Conservation (phyloP, 441 rosid genomes). For the Erodium texanum region DNA sequence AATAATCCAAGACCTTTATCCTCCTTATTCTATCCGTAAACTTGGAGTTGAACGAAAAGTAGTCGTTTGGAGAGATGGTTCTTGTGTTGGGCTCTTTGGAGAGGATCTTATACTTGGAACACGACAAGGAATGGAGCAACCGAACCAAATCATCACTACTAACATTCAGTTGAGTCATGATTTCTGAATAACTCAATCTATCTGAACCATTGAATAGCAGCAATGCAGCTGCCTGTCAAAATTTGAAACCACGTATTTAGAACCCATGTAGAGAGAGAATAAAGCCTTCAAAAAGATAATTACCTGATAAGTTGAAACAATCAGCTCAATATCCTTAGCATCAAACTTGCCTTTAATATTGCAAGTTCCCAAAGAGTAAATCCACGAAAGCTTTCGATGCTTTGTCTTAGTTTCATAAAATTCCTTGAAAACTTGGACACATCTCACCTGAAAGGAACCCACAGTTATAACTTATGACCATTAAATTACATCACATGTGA, state of each 20-base stretch:
- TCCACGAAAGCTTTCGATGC: constrained; percentile 90
- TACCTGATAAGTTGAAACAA: constrained; percentile 96
- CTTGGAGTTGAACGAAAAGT: constrained; percentile 68
- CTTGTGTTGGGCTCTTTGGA: constrained; percentile 62
- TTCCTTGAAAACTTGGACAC: constrained; percentile 77
- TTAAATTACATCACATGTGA: too few species aligned
- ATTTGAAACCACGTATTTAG: background rate
- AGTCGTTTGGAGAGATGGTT: constrained; percentile 49
- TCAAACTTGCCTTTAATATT: constrained; percentile 76
- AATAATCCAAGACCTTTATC: constrained; percentile 50
- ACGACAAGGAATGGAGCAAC: constrained; percentile 81
- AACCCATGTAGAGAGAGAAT: background rate
- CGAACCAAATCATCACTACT: constrained; percentile 71
- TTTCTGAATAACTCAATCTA: constrained; percentile 66
- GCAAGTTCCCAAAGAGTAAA: constrained; percentile 82
- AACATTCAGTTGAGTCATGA: constrained; percentile 69
- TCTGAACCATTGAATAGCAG: constrained; percentile 70
- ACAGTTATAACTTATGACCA: too few species aligned
- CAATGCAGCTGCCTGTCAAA: constrained; percentile 48
- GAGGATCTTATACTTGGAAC: constrained; percentile 88
- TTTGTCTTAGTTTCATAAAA: constrained; percentile 72
- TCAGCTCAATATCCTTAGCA: constrained; percentile 63
- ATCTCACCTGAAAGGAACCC: too few species aligned
- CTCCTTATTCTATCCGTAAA: constrained; percentile 84
- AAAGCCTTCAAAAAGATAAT: background rate